A percentile compares a stretch with the other conserved stretches of the same genome.
These are phyloP conservation scores for Malbranchea zuffiana DNA, from an alignment of 2,329 filamentous ascomycete genomes.

Conservation along the genomic window DNA sequence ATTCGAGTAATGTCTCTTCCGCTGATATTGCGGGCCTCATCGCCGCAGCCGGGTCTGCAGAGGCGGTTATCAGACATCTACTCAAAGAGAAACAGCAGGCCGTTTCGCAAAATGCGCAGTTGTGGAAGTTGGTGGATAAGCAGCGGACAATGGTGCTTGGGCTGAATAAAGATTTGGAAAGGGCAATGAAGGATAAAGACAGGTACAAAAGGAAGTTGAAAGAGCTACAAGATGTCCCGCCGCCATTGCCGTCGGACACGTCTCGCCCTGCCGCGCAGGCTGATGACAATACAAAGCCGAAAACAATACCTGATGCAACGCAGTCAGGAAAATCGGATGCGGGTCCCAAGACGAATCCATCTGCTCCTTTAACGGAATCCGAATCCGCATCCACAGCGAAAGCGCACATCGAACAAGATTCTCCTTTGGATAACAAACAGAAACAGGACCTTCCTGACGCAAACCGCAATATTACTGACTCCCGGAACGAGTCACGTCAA, in stretches of 20 bases:
- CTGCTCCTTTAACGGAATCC: no score
- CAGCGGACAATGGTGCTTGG: conserved; percentile 88
- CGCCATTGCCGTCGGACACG: conserved; percentile 5
- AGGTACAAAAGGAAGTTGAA: conserved; percentile 85
- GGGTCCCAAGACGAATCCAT: no score
- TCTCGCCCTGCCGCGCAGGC: neutral
- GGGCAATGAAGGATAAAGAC: conserved; percentile 86
- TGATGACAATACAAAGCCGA: neutral
- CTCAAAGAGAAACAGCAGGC: conserved; percentile 86
- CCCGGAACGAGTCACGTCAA: no score
- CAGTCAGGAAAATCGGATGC: no score
- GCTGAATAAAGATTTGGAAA: conserved; percentile 87
- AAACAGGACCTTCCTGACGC: no score
- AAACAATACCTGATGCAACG: no score
- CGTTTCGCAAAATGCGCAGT: conserved; percentile 76
- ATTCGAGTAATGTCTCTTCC: conserved; percentile 46
- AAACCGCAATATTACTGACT: no score
- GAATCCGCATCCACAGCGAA: no score
- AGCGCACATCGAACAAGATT: no score
- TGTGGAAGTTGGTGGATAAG: conserved; percentile 95
- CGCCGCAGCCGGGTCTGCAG: conserved; percentile 72
- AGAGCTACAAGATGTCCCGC: conserved; percentile 43
- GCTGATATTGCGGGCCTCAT: conserved; percentile 71
- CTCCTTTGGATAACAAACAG: no score
- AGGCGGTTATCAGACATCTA: conserved; percentile 78